These are phyloP conservation scores for Phytophthora pinifolia DNA, from an alignment of 352 stramenopile genomes.

Conservation along the genomic window DNA sequence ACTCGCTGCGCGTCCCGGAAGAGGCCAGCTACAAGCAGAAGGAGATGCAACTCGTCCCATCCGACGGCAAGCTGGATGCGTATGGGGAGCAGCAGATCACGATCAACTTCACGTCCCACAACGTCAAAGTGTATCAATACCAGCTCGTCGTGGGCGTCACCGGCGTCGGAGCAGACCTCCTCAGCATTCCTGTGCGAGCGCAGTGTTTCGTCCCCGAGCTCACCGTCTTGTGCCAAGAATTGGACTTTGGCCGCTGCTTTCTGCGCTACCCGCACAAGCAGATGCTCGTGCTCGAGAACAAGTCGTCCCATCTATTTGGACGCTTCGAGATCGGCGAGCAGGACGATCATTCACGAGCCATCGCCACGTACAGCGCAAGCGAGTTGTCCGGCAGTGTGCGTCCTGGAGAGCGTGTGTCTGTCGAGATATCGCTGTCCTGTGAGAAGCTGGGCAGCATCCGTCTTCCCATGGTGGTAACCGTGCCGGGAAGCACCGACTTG, in stretches of 20 bases:
- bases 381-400: conserved; percentile 63
- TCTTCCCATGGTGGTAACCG: conserved; percentile 84
- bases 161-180: conserved; percentile 86
- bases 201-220: conserved; percentile 89
- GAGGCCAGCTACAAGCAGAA: conserved; percentile 90
- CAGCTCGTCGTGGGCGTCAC: conserved; percentile 91
- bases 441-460: conserved; percentile 91
- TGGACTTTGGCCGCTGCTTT: conserved; percentile 92
- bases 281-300: conserved; percentile 89
- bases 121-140: conserved; percentile 92
- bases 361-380: conserved; percentile 80
- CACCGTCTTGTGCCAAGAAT: conserved; percentile 51
- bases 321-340: conserved; percentile 91
- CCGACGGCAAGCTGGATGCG: conserved; percentile 69
- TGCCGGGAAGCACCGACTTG: conserved; percentile 87
- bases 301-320: conserved; percentile 67
- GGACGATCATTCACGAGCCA: conserved; percentile 82
- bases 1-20: conserved; percentile 89
- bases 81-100: conserved; percentile 83
- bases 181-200: conserved; percentile 89
- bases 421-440: conserved; percentile 87
- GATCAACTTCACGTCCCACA: conserved; percentile 86
- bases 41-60: conserved; percentile 89
- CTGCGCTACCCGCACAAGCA: conserved; percentile 91
- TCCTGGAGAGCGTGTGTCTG: conserved; percentile 50